These are phyloP conservation scores for Eucalyptus globulus DNA, from an alignment of 345 rosid genomes.

Conservation along the genomic window DNA sequence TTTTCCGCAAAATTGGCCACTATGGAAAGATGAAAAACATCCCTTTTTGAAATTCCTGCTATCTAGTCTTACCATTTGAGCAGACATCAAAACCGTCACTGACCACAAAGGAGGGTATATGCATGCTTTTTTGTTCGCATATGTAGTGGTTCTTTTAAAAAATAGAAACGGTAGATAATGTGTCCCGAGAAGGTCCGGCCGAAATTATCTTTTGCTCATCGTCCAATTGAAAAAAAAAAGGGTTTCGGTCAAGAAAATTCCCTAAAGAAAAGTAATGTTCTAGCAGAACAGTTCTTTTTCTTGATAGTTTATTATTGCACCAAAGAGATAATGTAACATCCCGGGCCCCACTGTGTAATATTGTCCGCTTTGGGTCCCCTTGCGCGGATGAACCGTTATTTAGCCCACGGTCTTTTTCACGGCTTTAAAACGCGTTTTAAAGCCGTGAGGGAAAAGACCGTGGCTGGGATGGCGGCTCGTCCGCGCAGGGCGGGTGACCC, in stretches of 20 bases:
- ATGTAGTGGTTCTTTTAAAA: not conserved
- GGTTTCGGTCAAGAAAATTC: not conserved
- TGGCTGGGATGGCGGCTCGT: too few relatives aligned
- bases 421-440: too few relatives aligned
- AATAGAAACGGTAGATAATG: not conserved
- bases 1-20: not conserved
- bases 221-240: not conserved
- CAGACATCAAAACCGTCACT: not conserved
- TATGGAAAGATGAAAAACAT: not conserved
- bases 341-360: too few relatives aligned
- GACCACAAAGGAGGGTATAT: not conserved
- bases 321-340: too few relatives aligned
- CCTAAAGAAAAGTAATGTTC: not conserved
- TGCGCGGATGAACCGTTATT: too few relatives aligned
- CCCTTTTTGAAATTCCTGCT: not conserved
- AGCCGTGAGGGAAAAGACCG: too few relatives aligned
- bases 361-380: too few relatives aligned
- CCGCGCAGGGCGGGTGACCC: too few relatives aligned
- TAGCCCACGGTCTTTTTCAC: too few relatives aligned
- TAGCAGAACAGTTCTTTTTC: not conserved
- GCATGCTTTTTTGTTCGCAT: not conserved
- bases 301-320: not conserved
- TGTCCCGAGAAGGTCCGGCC: not conserved
- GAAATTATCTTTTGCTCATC: not conserved
- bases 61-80: not conserved